These are phyloP conservation scores for Athelia psychrophila DNA, from an alignment of 1,284 basidiomycete species.

Conservation along the genomic window DNA sequence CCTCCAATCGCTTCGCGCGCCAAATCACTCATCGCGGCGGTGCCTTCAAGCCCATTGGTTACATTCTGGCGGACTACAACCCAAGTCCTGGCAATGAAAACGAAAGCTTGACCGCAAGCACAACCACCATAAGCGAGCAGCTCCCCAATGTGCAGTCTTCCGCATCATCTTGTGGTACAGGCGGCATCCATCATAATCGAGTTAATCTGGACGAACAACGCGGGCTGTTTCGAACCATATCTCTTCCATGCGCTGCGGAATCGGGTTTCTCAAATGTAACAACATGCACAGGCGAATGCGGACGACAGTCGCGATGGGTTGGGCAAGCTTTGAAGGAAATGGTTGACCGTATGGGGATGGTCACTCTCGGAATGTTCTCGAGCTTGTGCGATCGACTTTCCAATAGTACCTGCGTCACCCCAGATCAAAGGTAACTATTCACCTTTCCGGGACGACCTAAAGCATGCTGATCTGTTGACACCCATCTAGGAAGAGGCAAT, in stretches of 20 bases:
- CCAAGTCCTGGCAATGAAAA: conserved; percentile 19
- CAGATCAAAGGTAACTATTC: conserved; percentile 63
- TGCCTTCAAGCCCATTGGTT: conserved; percentile 72
- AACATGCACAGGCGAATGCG: conserved; percentile 48
- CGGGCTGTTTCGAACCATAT: conserved; percentile 98
- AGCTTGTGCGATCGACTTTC: conserved; percentile 76
- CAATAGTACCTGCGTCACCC: conserved; percentile 74
- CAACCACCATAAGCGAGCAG: conserved; percentile 13
- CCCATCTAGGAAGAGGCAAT: conserved; percentile 56
- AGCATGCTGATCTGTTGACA: conserved; percentile 1
- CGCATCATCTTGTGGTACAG: conserved; percentile 86
- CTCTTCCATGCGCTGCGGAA: conserved; percentile 93
- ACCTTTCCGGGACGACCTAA: conserved; percentile 3
- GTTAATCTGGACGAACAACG: conserved; percentile 97
- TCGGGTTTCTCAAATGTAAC: conserved; percentile 84
- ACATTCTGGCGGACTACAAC: conserved; percentile 77
- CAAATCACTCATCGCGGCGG: conserved; percentile 84
- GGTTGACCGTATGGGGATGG: conserved; percentile 95
- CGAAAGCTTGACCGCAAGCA: conserved; percentile 6
- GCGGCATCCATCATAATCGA: conserved; percentile 93
- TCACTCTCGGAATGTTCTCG: conserved; percentile 84
- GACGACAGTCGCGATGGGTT: conserved; percentile 70
- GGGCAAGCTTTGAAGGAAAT: conserved; percentile 82
- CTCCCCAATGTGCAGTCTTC: conserved; percentile 73
- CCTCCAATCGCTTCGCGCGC: conserved; percentile 85